Evolutionary conservation across 495 filamentous ascomycete genomes (phyloP).

Genomic region (Aspergillus cristatus): DNA sequence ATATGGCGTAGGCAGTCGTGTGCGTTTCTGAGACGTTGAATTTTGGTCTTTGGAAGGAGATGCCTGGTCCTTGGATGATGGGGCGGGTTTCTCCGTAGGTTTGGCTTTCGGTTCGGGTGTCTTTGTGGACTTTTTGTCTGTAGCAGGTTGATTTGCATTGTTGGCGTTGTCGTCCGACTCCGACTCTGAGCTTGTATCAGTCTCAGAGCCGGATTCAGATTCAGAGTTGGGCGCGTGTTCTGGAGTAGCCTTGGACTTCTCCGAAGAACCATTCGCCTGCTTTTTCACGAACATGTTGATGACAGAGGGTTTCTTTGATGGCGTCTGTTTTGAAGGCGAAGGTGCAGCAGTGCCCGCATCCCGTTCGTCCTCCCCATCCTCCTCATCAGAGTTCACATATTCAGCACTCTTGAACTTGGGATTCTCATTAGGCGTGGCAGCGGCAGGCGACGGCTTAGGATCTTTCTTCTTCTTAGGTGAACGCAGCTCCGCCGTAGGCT

Average conservation of each 20-base stretch:
- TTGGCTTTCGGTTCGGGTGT: no score
- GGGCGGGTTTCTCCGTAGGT: no score
- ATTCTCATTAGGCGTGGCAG: constrained; percentile 1
- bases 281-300: background rate
- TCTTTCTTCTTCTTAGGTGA: background rate
- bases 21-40: no score
- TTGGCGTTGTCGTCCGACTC: no score
- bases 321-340: constrained; percentile 3
- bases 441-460: background rate
- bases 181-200: background rate
- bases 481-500: constrained; percentile 4
- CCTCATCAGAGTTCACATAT: constrained; percentile 15
- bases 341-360: no score
- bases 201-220: constrained; percentile 4
- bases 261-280: background rate
- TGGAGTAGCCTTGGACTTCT: background rate
- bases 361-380: constrained; percentile 3
- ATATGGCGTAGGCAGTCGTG: no score
- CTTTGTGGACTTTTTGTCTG: no score
- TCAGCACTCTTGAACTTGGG: constrained; percentile 13
- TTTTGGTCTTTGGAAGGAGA: no score
- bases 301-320: constrained; percentile 5
- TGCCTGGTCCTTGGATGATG: no score
- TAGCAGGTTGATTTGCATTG: no score
- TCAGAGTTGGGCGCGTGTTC: background rate